Evolutionary conservation across 2,329 filamentous ascomycete species (phyloP), one percentile per base, ranked within the genome.

Genomic region (Sporothrix sp.): DNA sequence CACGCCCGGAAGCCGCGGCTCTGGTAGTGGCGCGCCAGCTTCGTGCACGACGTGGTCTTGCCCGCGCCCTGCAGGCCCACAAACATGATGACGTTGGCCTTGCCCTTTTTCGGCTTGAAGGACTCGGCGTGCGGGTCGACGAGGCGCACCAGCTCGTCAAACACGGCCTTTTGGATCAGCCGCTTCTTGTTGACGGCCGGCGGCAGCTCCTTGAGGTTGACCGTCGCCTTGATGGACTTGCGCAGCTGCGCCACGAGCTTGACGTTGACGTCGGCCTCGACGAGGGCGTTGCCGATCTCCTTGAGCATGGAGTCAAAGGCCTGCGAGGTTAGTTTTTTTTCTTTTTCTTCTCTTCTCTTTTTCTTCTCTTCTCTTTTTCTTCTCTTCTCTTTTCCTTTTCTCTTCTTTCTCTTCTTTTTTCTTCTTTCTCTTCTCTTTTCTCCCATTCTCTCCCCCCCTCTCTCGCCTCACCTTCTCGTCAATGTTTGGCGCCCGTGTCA

Each of bases 281-380:
- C 81, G 18, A 98, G 85, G 55, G 93, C 93, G 58, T 90, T 82
- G 66, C 89, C 95, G 62, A 98, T 97, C 70, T 97, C 90, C 72
- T 97, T 97, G 66, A 98, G 79, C 93, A 98, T 98, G 61, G 79
- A 78, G 74, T 98, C 93, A 67, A 98, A 97, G 37, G 90, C 89
- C 87, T 93, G 54, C 2, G 13, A 9, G 37, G 48, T 43, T 35
- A 50, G 39, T 20, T 40, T 33, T 21, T n/a, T n/a, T n/a, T n/a
- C 13, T 36, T 18, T 39, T 11, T 43, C 21, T 14, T 7, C 3
- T n/a, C 16, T 16, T n/a, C 27, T 10, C 2, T 5, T 36, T 16
- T 46, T 36, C 5, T 35, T 20, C 32, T 18, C 33, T 11, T 43
- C 21, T 14, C 13, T 4, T n/a, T 11, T 16, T n/a, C 27, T 10